These are phyloP conservation scores for Adansonia digitata DNA, from an alignment of 345 rosid species.

Conservation along the genomic window DNA sequence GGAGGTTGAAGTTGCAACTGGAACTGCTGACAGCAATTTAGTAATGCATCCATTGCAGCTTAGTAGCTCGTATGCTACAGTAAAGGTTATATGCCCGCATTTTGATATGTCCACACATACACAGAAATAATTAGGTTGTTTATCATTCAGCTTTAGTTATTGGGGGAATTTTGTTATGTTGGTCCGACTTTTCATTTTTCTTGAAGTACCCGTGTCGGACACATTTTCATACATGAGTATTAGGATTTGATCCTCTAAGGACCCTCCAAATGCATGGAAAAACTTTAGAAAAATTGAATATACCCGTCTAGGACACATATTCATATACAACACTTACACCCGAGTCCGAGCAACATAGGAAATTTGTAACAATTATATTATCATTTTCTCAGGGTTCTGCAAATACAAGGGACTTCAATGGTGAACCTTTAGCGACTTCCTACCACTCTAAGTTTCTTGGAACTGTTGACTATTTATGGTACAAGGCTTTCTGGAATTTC, in stretches of 20 bases:
- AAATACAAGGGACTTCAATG: conserved; percentile 42
- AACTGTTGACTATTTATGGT: conserved; percentile 89
- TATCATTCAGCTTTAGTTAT: neutral
- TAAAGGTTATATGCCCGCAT: too few relatives aligned
- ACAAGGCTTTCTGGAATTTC: conserved; percentile 14
- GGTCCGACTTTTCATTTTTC: too few relatives aligned
- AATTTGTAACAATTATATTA: neutral
- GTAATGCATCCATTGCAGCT: conserved; percentile 62
- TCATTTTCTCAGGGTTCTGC: conserved; percentile 46
- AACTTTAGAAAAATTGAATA: too few relatives aligned
- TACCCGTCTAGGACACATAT: too few relatives aligned
- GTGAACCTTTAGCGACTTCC: conserved; percentile 84
- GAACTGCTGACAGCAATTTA: conserved; percentile 36
- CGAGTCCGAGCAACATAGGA: too few relatives aligned
- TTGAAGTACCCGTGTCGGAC: too few relatives aligned
- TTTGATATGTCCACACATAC: too few relatives aligned
- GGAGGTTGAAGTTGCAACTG: conserved; percentile 56
- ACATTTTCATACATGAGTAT: too few relatives aligned
- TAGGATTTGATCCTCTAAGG: too few relatives aligned
- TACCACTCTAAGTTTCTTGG: conserved; percentile 78
- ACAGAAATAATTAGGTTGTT: neutral
- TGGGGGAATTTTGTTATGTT: too few relatives aligned
- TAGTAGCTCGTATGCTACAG: conserved; percentile 57
- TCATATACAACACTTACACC: too few relatives aligned
- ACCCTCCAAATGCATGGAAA: too few relatives aligned